These are phyloP conservation scores for Saccharomycopsis sp. DNA, from an alignment of 805 yeast genomes.

Conservation along the genomic window DNA sequence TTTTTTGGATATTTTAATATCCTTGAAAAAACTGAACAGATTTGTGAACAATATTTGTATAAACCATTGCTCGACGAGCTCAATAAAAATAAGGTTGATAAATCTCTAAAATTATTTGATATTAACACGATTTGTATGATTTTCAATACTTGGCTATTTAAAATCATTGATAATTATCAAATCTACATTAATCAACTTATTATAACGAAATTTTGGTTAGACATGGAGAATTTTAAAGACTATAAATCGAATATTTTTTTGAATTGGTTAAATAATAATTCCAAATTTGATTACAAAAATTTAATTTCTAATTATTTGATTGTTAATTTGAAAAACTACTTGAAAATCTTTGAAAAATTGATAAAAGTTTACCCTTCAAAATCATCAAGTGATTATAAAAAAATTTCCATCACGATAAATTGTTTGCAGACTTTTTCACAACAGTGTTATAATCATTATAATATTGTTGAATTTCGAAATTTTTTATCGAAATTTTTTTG, in stretches of 20 bases:
- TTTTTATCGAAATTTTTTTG: slow-evolving; percentile 17
- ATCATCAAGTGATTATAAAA: slow-evolving; percentile 16
- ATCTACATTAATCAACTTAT: slow-evolving; percentile 21
- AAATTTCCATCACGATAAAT: slow-evolving; percentile 13
- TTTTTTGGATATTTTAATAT: slow-evolving; percentile 21
- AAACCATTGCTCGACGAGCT: slow-evolving; percentile 17
- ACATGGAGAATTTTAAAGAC: slow-evolving; percentile 20
- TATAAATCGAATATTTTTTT: slow-evolving; percentile 13
- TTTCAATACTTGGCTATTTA: slow-evolving; percentile 20
- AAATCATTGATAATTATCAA: slow-evolving; percentile 20
- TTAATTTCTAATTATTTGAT: slow-evolving; percentile 19
- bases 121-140: slow-evolving; percentile 19
- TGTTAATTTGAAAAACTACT: slow-evolving; percentile 17
- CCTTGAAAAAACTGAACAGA: slow-evolving; percentile 18
- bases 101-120: slow-evolving; percentile 9
- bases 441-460: slow-evolving; percentile 19
- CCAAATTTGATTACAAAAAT: slow-evolving; percentile 18
- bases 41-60: slow-evolving; percentile 17
- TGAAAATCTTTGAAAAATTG: slow-evolving; percentile 10
- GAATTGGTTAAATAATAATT: slow-evolving; percentile 19
- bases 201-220: slow-evolving; percentile 21
- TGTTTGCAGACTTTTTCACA: slow-evolving; percentile 17
- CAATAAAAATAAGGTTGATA: slow-evolving; percentile 7
- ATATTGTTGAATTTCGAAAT: slow-evolving; percentile 17
- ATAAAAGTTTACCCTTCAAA: slow-evolving; percentile 13